Evolutionary conservation across 2,329 filamentous ascomycete species (phyloP).

Genomic region (Colletotrichum neosansevieriae): DNA sequence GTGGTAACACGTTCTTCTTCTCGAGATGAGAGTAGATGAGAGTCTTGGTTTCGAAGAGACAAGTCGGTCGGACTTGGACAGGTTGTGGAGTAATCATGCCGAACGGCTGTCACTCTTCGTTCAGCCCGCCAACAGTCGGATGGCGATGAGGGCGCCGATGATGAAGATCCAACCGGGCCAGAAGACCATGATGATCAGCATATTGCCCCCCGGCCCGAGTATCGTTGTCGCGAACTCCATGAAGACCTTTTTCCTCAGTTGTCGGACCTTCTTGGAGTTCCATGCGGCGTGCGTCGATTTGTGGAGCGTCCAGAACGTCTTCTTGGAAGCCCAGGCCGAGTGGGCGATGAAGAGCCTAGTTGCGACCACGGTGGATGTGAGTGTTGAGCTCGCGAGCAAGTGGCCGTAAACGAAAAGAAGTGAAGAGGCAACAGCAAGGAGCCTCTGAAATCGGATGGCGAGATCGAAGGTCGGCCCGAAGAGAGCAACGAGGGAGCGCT

Average conservation of each 20-base stretch:
- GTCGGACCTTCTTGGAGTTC: constrained; percentile 52
- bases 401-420: constrained; percentile 49
- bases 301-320: constrained; percentile 36
- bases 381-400: constrained; percentile 47
- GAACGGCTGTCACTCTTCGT: constrained; percentile 13
- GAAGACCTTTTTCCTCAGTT: constrained; percentile 60
- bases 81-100: constrained; percentile 7
- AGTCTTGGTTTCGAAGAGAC: neutral
- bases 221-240: constrained; percentile 65
- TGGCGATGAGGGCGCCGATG: constrained; percentile 49
- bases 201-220: constrained; percentile 62
- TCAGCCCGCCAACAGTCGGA: constrained; percentile 53
- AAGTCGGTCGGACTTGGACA: neutral
- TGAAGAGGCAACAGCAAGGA: constrained; percentile 48
- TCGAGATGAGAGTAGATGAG: constrained; percentile 56
- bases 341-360: constrained; percentile 48
- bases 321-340: constrained; percentile 46
- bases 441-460: constrained; percentile 51
- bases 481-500: constrained; percentile 49
- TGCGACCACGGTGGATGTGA: constrained; percentile 46
- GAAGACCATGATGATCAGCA: constrained; percentile 62
- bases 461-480: constrained; percentile 51
- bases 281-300: constrained; percentile 45
- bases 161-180: constrained; percentile 70
- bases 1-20: constrained; percentile 96